Base-by-base conservation (phyloP, 1,139 yeast species). In the Sugiyamaella pinicola region DNA sequence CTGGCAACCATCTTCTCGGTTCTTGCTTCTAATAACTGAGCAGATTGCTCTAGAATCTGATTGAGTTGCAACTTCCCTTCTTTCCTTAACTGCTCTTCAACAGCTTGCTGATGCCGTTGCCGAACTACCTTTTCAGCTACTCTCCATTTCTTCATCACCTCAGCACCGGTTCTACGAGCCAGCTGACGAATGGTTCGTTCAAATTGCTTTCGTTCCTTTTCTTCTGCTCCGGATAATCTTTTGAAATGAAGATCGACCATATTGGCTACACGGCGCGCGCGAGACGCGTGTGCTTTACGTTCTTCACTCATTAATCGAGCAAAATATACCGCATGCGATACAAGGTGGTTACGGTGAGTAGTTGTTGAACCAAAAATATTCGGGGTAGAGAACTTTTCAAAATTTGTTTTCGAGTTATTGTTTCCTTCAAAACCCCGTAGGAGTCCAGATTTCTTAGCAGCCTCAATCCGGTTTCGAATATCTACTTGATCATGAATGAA, bases 231-330 rank as follows among this genome's bases (percentile, higher is more conserved):
- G 1, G 85, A 83, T 54, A 87, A 78, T 69, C 90, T 83, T 62
- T 86, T 87, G 73, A 90, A 93, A 72, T 93, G 95, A 49, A 78
- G 83, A 57, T 91, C 98, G 29, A 95, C 75, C 87, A 90, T 87
- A 47, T 78, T 82, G 0, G 97, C 85, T 13, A 90, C 78, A 61
- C 83, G 87, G 62, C 84, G 80, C 1, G 89, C 83, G 58, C 83
- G 76, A n/a, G 84, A 78, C 24, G 82, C 79, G 61, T 87, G 88
- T 26, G 81, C 80, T 55, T 76, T 81, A 50, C 89, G 78, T 56
- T 81, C 78, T 57, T 85, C 93, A 53, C 80, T 82, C 61, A 89
- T 83, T 7, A 88, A 71, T 61, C 82, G 85, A 5, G 96, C 80
- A 64, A 89, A 81, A 45, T 83, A 77, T 33, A 83, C 68, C 1